Base-by-base conservation (phyloP, 768 basidiomycete species). In the Mycena venus region DNA sequence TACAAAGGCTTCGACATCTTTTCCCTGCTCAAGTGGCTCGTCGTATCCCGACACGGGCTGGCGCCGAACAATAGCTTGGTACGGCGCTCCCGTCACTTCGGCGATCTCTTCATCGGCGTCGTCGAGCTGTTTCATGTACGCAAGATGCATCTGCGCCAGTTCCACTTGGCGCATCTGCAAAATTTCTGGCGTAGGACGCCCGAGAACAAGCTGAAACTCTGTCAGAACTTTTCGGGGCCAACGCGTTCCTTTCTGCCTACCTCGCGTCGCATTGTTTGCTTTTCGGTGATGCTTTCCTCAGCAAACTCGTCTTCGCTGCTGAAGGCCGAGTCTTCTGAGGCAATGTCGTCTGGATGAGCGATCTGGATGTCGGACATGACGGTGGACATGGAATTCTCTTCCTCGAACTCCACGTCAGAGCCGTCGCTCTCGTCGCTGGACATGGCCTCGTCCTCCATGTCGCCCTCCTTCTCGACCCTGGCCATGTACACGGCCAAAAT, bases 271-370 rank as follows among this genome's bases (percentile, higher is more conserved):
- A 23, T 71, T 29, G 40, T 65, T 60, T 74, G 75, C 47, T 42
- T 74, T 21, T 74, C 61, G 38, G 56, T 61, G 21, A 68, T 53
- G 4, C 40, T 15, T 12, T 73, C 65, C 32, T 73, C 72, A 23
- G 68, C 75, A 42, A 71, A 77, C 56, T 77, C 75, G 69, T 77
- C 75, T 23, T 77, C 75, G 72, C 75, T 77, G 66, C 75, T 77
- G 75, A 77, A 77, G 21, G 75, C 75, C 5, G 72, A 73, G 55
- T 77, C 75, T 27, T 74, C 65, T 0, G 72, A 74, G 29, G 64
- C 32, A 56, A 77, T 74, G 23, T 77, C 75, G 4, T 58, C 66
- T 12, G 75, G 72, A 31, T 68, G 75, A 17, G 53, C 42, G 23
- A 77, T 51, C 23, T 62, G 61, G 53, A 77, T 44, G 67, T 69